Percentiles rank a stretch among this genome's conserved stretches.
phyloP scores from a whole-genome alignment of 192 early-diverging fungal genomes.

The Umbelopsis vinacea region DNA sequence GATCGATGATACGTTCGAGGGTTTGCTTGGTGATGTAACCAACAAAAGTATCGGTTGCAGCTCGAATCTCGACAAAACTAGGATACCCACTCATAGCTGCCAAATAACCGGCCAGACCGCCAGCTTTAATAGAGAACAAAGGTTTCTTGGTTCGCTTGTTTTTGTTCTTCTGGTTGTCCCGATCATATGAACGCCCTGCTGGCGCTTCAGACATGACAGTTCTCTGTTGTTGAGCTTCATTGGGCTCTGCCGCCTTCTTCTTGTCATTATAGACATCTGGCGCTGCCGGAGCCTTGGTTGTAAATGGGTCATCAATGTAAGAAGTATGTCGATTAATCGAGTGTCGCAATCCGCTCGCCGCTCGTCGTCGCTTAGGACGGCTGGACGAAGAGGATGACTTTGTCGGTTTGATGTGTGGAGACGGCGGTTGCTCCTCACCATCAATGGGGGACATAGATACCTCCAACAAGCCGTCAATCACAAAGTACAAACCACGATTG shows the following conservation, averaged over 20 bases:
- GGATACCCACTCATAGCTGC: conserved; percentile 90
- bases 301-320: conserved; percentile 12
- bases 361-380: neutral
- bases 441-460: conserved; percentile 54
- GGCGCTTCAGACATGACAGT: conserved; percentile 33
- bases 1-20: conserved; percentile 84
- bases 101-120: conserved; percentile 92
- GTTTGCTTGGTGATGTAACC: conserved; percentile 85
- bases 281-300: neutral
- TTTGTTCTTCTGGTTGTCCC: neutral
- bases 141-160: conserved; percentile 36
- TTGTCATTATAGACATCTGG: neutral
- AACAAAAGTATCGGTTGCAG: conserved; percentile 80
- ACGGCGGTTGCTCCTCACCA: neutral
- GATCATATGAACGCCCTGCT: conserved; percentile 28
- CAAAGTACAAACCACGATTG: conserved; percentile 84
- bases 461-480: conserved; percentile 89
- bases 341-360: neutral
- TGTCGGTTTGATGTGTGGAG: neutral
- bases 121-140: conserved; percentile 79
- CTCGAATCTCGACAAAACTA: conserved; percentile 83
- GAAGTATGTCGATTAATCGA: neutral
- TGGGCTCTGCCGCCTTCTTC: conserved; percentile 5
- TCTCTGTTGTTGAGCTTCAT: neutral
- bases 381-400: neutral